Evolutionary conservation across 768 basidiomycete species (phyloP).

Genomic region (Cystofilobasidium macerans): DNA sequence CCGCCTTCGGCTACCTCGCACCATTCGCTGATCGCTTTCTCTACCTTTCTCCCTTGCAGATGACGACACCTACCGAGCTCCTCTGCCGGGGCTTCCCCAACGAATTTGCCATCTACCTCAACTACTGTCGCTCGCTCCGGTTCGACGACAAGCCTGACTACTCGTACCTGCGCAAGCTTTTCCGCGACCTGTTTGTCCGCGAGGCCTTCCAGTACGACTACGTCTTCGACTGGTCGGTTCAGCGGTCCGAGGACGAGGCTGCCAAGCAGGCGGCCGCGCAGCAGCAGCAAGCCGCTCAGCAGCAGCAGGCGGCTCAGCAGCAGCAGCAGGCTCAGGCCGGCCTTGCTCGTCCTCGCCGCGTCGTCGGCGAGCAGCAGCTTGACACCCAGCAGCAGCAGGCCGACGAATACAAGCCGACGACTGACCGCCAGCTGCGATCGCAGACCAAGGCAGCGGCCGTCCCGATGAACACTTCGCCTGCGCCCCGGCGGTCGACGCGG

Average conservation of each 20-base stretch:
- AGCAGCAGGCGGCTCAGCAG: constrained; percentile 4
- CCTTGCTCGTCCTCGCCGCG: constrained; percentile 14
- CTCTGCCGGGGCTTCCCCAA: constrained; percentile 99
- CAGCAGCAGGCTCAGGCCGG: constrained; percentile 4
- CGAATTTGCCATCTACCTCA: constrained; percentile 98
- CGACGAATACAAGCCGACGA: constrained; percentile 5
- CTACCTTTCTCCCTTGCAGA: neutral
- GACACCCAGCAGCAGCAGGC: constrained; percentile 5
- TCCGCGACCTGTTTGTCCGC: constrained; percentile 88
- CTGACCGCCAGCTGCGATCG: constrained; percentile 24
- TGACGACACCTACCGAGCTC: constrained; percentile 53
- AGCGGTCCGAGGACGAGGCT: constrained; percentile 15
- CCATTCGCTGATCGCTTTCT: too few relatives aligned
- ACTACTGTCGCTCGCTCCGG: constrained; percentile 95
- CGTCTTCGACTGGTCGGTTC: constrained; percentile 80
- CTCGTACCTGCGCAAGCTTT: constrained; percentile 97
- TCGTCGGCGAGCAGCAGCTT: constrained; percentile 8
- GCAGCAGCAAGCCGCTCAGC: neutral
- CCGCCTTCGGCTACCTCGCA: neutral
- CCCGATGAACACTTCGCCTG: constrained; percentile 7
- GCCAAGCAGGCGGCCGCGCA: neutral
- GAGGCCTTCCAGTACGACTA: constrained; percentile 95
- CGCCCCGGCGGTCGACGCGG: constrained; percentile 15
- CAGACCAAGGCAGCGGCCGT: constrained; percentile 24
- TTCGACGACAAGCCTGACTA: constrained; percentile 99